These are phyloP conservation scores for Maudiozyma humilis DNA, from an alignment of 1,139 yeast species.

Conservation along the genomic window DNA sequence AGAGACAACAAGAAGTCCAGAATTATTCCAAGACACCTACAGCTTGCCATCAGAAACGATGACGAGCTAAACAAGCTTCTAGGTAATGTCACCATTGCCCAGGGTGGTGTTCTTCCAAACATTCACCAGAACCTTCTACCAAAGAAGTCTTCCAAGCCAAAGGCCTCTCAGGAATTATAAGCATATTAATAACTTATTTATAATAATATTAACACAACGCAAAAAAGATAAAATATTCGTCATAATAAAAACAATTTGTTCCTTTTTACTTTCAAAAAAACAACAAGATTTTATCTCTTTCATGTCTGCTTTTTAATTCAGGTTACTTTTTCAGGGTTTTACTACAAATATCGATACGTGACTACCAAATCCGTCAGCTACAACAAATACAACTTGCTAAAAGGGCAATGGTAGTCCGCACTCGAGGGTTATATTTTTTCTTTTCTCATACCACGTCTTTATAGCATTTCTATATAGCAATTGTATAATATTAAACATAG, in stretches of 20 bases:
- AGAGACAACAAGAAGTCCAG: conserved; percentile 97
- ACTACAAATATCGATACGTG: neutral
- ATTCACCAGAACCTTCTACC: conserved; percentile 93
- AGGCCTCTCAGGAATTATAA: conserved; percentile 85
- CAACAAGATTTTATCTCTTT: no score
- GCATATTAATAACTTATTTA: conserved; percentile 1
- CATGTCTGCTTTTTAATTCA: neutral
- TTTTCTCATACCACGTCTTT: neutral
- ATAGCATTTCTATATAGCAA: neutral
- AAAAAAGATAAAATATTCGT: conserved; percentile 3
- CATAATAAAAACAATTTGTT: neutral
- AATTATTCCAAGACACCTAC: conserved; percentile 97
- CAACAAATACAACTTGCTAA: no score
- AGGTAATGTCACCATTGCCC: conserved; percentile 92
- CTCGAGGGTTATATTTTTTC: no score
- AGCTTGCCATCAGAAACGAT: conserved; percentile 96
- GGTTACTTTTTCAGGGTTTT: neutral
- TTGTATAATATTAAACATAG: neutral
- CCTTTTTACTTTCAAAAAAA: neutral
- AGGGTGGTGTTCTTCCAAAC: conserved; percentile 98
- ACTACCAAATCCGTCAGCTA: no score
- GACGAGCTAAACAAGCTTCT: conserved; percentile 89
- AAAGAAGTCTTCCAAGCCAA: conserved; percentile 76
- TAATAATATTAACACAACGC: conserved; percentile 1
- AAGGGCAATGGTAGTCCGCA: no score